Evolutionary conservation across 768 basidiomycete genomes (phyloP), one percentile per base, ranked within the genome.

Genomic region (Trametes villosa): DNA sequence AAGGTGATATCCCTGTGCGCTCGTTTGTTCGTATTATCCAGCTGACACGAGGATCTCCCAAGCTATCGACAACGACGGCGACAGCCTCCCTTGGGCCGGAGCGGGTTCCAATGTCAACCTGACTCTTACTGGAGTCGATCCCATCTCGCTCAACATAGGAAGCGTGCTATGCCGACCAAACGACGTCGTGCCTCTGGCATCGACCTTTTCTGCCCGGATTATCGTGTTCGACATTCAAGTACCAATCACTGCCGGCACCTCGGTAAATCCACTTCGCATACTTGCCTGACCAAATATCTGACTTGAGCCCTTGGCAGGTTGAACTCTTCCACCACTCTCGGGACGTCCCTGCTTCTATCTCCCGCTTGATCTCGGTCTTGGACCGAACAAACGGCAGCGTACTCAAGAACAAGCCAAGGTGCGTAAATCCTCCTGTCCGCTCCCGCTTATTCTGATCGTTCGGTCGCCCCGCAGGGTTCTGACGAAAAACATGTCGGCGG

Each of bases 301-400:
- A 34, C 59, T 36, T 29, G 15, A 20, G 24, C 24, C 42, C 24
- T 54, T 34, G 11, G 6, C 67, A 92, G 93, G 82, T 98, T 45
- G 97, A 99, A 72, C 77, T 99, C 12, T 98, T 94, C 76, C 93
- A 97, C 70, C 96, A 99, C 70, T 96, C 94, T 1, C 83, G 86
- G 42, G 94, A 98, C 71, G 86, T 96, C 2, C 94, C 97, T 9
- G 96, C 94, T 0, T 92, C 89, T 12, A 83, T 97, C 53, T 84
- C 86, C 5, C 93, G 89, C 66, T 79, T 98, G 29, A 72, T 91
- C n/a, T 81, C 89, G 1, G 87, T 84, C 0, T 74, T 96, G 11
- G 96, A 98, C 69, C 85, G 93, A 54, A 75, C 86, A 0, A 85
- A 86, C 2, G 95, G 95, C 0, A 79, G 81, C 52, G 82, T 91